phyloP scores from a whole-genome alignment of 2,329 filamentous ascomycete genomes.

The Aspergillus novoparasiticus region DNA sequence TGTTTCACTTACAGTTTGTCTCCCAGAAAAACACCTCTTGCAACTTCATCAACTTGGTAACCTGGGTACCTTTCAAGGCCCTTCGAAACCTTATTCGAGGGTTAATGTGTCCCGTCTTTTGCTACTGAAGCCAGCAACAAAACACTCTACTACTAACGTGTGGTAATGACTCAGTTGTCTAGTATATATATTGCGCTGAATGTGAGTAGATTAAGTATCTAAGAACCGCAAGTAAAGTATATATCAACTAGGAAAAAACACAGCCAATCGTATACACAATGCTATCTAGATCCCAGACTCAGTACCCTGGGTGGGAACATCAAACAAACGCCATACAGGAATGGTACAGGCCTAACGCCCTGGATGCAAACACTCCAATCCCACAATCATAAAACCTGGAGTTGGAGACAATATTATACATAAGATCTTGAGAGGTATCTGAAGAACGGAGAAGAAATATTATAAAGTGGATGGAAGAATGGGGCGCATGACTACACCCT shows the following conservation, averaged over 20 bases:
- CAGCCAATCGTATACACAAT: background rate
- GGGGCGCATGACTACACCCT: background rate
- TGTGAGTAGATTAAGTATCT: background rate
- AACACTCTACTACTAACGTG: too few relatives aligned
- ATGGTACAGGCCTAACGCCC: background rate
- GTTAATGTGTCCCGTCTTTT: background rate
- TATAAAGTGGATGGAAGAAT: background rate
- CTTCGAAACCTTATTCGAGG: too few relatives aligned
- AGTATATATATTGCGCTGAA: background rate
- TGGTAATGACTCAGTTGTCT: background rate
- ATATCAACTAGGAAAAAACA: background rate
- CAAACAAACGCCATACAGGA: background rate
- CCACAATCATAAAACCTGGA: background rate
- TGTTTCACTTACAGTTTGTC: background rate
- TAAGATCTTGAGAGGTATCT: slow-evolving; percentile 3
- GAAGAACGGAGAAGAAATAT: background rate
- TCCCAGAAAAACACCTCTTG: too few relatives aligned
- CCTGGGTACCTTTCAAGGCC: too few relatives aligned
- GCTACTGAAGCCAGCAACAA: background rate
- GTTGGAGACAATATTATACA: background rate
- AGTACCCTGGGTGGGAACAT: background rate
- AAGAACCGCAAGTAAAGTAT: background rate
- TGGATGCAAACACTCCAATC: background rate
- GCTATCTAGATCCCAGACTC: background rate
- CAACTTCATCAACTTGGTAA: too few relatives aligned